Base-by-base conservation (phyloP, 345 rosid genomes). In the Camelina laxa region DNA sequence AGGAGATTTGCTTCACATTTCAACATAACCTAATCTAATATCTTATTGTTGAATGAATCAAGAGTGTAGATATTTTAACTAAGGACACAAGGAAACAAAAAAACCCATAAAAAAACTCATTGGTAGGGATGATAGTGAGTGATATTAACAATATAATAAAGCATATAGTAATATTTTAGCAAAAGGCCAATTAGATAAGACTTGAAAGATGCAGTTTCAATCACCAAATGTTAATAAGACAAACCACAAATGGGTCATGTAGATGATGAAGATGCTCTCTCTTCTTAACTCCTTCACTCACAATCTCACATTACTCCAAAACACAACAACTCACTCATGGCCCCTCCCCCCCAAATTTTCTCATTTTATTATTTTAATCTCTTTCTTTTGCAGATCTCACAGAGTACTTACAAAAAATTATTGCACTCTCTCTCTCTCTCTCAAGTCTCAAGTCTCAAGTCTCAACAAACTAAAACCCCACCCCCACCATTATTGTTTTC, bases 151-250 rank as follows among this genome's bases (percentile, higher is more conserved):
- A 50, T 9, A 10, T 27, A 33, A 33, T 8, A 33, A 50, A 20
- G 27, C 30, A 50, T 16, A 48, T 48, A 16, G 2, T 17, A 9
- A 48, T 16, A 19, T 11, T 21, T 27, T 9, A 19, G 39, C 70
- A 62, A 76, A 76, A 76, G 8, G 70, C 50, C 71, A 76, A 45
- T 48, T 35, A 69, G 75, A 76, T 62, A 62, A 76, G 69, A 76
- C 65, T 76, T 69, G 16, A 33, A 75, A 69, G 38, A 70, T 70
- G 65, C 35, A 70, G 53, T 70, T 76, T 55, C 69, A 63, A 36
- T 76, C 75, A 76, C 64, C 66, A 76, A 69, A 69, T 62, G 36
- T 47, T 69, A 69, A 75, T 60, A 75, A 75, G 79, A 75, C 79
- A 75, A 75, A 68, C 7, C 63, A 68, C 49, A 31, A 51, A 31